A percentile compares a stretch with the other conserved stretches of the same genome.
Evolutionary conservation across 2,329 filamentous ascomycete genomes (phyloP).

Genomic region (Onygena corvina): DNA sequence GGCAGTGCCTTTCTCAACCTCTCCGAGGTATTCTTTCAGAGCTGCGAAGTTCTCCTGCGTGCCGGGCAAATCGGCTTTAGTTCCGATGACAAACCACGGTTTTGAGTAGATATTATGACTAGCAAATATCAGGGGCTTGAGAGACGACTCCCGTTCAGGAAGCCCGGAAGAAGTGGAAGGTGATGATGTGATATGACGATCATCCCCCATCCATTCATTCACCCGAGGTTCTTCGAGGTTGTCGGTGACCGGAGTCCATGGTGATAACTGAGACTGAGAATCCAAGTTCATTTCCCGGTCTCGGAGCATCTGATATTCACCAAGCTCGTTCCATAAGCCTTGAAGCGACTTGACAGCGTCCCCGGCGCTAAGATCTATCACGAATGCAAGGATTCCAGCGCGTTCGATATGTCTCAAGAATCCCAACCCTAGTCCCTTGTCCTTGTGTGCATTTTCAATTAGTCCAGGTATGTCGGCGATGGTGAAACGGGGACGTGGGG

Average conservation of each 20-base stretch:
- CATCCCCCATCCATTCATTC: constrained; percentile 11
- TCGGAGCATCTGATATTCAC: constrained; percentile 71
- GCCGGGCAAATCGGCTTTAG: constrained; percentile 71
- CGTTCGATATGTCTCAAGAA: constrained; percentile 93
- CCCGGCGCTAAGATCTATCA: constrained; percentile 70
- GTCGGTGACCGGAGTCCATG: constrained; percentile 31
- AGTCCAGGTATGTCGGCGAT: constrained; percentile 93
- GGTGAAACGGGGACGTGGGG: constrained; percentile 66
- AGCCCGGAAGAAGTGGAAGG: constrained; percentile 5
- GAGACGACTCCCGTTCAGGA: constrained; percentile 4
- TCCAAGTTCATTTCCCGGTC: constrained; percentile 58
- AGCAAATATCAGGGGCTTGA: constrained; percentile 30
- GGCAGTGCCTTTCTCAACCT: constrained; percentile 49
- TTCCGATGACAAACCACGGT: constrained; percentile 92
- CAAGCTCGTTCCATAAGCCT: constrained; percentile 79
- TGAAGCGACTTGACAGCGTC: constrained; percentile 69
- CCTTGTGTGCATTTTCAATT: constrained; percentile 82
- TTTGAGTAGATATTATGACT: constrained; percentile 74
- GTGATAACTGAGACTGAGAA: constrained; percentile 49
- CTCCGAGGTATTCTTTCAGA: constrained; percentile 58
- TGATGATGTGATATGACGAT: constrained; percentile 3
- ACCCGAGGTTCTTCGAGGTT: constrained; percentile 12
- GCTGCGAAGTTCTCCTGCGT: constrained; percentile 65
- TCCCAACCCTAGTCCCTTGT: constrained; percentile 78
- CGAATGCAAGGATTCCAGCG: constrained; percentile 83